phyloP scores from a whole-genome alignment of 129 eudicot genomes.

The Chrysanthemum lavandulifolium region DNA sequence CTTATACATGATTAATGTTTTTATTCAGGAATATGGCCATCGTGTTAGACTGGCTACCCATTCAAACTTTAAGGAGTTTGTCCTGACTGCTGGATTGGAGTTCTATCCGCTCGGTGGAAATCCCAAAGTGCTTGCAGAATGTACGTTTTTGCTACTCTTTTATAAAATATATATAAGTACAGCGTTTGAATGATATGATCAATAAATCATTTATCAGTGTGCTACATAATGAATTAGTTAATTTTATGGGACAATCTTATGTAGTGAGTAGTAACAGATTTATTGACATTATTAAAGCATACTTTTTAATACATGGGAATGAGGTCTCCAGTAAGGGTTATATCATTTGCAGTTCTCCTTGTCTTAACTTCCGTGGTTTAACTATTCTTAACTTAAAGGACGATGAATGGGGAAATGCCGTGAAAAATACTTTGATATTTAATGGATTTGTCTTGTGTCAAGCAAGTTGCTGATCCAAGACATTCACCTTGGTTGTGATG shows the following conservation, averaged over 20 bases:
- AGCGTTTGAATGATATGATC: no score
- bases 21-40: conserved; percentile 92
- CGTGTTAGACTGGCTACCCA: conserved; percentile 98
- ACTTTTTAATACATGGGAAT: background rate
- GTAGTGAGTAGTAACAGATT: conserved; percentile 6
- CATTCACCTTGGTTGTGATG: no score
- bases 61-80: conserved; percentile 92
- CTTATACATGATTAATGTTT: conserved; percentile 7
- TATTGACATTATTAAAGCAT: background rate
- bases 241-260: conserved; percentile 1
- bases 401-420: no score
- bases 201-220: background rate
- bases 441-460: no score
- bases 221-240: background rate
- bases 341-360: no score
- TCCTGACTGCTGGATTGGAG: conserved; percentile 93
- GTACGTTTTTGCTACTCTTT: conserved; percentile 47
- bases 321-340: conserved; percentile 13
- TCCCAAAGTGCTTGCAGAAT: conserved; percentile 96
- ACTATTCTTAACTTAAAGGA: no score
- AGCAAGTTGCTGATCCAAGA: no score
- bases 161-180: background rate
- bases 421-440: no score
- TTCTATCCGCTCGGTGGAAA: conserved; percentile 98
- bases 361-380: no score